These are phyloP conservation scores for Capsicum pubescens DNA, from an alignment of 257 asterid genomes.

Conservation along the genomic window DNA sequence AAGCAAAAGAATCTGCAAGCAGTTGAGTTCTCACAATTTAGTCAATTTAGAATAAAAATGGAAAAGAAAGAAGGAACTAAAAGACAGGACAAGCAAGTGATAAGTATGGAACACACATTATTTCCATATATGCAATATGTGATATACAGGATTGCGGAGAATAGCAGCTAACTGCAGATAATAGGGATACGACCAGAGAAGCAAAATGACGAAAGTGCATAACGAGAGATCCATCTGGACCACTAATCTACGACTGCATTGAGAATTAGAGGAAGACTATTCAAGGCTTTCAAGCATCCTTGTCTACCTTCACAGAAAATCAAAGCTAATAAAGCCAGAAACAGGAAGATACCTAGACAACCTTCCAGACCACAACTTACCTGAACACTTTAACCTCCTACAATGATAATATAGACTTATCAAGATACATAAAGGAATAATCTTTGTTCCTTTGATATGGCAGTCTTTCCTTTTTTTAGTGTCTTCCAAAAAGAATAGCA, in stretches of 20 bases:
- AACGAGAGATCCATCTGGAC: not conserved
- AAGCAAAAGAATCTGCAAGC: constrained; percentile 83
- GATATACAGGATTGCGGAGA: not conserved
- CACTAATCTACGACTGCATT: not conserved
- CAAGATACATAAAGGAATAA: no score
- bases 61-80: constrained; percentile 26
- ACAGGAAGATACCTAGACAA: no score
- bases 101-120: not conserved
- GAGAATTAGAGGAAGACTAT: no score
- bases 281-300: no score
- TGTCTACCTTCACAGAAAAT: no score
- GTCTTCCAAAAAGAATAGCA: no score
- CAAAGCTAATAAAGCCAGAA: no score
- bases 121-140: constrained; percentile 10
- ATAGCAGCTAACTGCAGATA: not conserved
- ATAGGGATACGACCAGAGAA: not conserved
- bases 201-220: constrained; percentile 3
- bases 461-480: no score
- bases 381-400: no score
- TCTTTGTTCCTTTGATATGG: no score
- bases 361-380: no score
- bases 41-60: constrained; percentile 22
- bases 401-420: no score
- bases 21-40: constrained; percentile 29
- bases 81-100: not conserved